Percentiles rank a stretch among this genome's conserved stretches.
Evolutionary conservation across 1,284 basidiomycete genomes (phyloP).

Genomic region (Megacollybia platyphylla): DNA sequence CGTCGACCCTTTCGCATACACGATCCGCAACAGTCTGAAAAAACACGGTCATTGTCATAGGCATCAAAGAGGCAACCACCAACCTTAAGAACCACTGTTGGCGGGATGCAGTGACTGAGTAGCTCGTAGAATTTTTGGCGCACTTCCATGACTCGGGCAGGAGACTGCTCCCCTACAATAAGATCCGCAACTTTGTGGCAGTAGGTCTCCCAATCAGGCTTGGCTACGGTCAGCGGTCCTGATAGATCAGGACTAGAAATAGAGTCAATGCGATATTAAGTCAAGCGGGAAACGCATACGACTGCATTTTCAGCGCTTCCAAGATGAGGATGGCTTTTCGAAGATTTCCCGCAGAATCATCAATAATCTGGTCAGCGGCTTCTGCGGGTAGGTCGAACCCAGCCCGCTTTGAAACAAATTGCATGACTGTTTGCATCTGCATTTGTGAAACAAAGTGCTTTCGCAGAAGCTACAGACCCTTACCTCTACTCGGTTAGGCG

Average conservation of each 20-base stretch:
- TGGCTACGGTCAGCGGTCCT: conserved; percentile 70
- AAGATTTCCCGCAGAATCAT: conserved; percentile 82
- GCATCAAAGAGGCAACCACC: conserved; percentile 7
- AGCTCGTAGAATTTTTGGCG: conserved; percentile 92
- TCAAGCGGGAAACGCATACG: conserved; percentile 29
- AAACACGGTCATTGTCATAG: neutral
- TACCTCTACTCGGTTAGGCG: conserved; percentile 73
- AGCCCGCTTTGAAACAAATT: conserved; percentile 75
- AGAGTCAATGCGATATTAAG: conserved; percentile 1
- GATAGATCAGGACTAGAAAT: conserved; percentile 53
- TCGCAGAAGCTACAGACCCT: conserved; percentile 9
- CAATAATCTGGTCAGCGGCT: conserved; percentile 62
- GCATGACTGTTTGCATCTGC: conserved; percentile 75
- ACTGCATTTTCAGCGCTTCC: conserved; percentile 94
- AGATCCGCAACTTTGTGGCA: conserved; percentile 88
- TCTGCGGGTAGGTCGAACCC: conserved; percentile 72
- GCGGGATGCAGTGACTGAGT: conserved; percentile 96
- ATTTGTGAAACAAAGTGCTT: neutral
- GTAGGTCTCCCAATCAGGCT: conserved; percentile 99
- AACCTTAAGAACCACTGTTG: conserved; percentile 83
- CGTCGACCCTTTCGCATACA: conserved; percentile 81
- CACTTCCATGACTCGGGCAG: conserved; percentile 84
- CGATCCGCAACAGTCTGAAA: conserved; percentile 76
- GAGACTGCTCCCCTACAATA: conserved; percentile 90
- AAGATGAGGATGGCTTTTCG: conserved; percentile 91